These are phyloP conservation scores for Porphyra umbilicalis DNA, from an alignment of 31 red algal genomes.

Conservation along the genomic window DNA sequence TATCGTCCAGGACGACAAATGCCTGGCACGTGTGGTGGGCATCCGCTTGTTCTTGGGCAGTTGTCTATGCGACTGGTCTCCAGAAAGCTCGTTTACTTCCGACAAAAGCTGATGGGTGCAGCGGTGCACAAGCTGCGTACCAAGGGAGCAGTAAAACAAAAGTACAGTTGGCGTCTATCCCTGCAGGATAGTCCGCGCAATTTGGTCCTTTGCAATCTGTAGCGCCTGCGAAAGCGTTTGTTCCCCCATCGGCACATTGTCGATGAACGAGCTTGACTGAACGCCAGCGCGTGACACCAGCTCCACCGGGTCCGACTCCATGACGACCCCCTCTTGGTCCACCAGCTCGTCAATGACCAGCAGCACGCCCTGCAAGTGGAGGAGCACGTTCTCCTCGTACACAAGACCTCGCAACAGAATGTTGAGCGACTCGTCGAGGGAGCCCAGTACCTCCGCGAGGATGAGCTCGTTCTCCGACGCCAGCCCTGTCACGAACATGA, in stretches of 20 bases:
- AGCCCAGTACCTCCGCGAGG: slow-evolving; percentile 70
- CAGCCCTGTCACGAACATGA: slow-evolving; percentile 66
- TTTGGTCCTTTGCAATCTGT: slow-evolving; percentile 75
- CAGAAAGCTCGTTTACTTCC: no score
- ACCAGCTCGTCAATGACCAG: slow-evolving; percentile 86
- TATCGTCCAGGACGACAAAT: no score
- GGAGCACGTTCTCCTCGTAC: slow-evolving; percentile 68
- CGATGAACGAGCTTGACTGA: slow-evolving; percentile 44
- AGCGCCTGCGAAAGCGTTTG: slow-evolving; percentile 72
- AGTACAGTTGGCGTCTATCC: neutral
- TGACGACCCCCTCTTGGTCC: slow-evolving; percentile 84
- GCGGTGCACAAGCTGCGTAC: no score
- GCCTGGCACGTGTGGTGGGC: no score
- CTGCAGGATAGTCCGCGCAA: slow-evolving; percentile 55
- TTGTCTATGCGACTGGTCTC: no score
- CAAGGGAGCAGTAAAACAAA: no score
- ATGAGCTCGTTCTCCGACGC: slow-evolving; percentile 73
- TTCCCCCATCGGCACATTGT: slow-evolving; percentile 69
- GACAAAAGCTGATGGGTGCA: no score
- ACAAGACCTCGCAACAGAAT: slow-evolving; percentile 66
- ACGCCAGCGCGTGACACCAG: slow-evolving; percentile 47
- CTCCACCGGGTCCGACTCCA: slow-evolving; percentile 72
- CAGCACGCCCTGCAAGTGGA: slow-evolving; percentile 60
- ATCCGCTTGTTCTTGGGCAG: no score
- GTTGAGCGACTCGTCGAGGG: slow-evolving; percentile 54